These are phyloP conservation scores for Rhodomyrtus psidioides DNA, from an alignment of 441 rosid genomes.

Conservation along the genomic window DNA sequence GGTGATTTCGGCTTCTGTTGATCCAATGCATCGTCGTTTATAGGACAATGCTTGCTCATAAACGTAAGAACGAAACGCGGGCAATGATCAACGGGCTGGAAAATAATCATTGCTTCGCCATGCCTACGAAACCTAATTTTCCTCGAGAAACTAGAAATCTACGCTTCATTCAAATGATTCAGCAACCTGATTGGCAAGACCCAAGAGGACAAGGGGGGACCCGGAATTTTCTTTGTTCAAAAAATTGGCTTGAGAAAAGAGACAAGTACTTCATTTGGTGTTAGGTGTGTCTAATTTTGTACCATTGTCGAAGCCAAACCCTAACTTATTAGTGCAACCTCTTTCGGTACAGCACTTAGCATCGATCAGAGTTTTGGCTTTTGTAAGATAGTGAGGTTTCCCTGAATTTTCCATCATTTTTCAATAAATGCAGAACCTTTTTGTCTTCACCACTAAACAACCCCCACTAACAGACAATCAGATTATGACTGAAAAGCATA, in stretches of 20 bases:
- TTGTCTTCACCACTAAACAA: background rate
- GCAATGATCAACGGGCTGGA: background rate
- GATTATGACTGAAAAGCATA: background rate
- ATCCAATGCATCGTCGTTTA: background rate
- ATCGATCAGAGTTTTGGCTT: constrained; percentile 15
- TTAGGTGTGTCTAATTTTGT: constrained; percentile 21
- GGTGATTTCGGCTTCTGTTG: background rate
- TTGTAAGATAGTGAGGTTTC: constrained; percentile 6
- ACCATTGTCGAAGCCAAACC: constrained; percentile 5
- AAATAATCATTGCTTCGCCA: background rate
- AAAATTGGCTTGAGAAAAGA: background rate
- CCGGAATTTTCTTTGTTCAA: background rate
- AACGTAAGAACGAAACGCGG: background rate
- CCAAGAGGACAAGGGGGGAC: constrained; percentile 15
- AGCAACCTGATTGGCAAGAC: constrained; percentile 14
- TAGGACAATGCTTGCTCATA: background rate
- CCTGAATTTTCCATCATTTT: background rate
- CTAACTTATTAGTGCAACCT: constrained; percentile 2
- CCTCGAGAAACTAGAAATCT: background rate
- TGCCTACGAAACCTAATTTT: background rate
- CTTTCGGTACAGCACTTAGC: constrained; percentile 13
- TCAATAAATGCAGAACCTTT: background rate
- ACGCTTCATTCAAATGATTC: constrained; percentile 4
- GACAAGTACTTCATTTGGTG: background rate
- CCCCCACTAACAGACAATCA: background rate